Evolutionary conservation across 805 yeast genomes (phyloP).

Genomic region (Candida sonorensis): DNA sequence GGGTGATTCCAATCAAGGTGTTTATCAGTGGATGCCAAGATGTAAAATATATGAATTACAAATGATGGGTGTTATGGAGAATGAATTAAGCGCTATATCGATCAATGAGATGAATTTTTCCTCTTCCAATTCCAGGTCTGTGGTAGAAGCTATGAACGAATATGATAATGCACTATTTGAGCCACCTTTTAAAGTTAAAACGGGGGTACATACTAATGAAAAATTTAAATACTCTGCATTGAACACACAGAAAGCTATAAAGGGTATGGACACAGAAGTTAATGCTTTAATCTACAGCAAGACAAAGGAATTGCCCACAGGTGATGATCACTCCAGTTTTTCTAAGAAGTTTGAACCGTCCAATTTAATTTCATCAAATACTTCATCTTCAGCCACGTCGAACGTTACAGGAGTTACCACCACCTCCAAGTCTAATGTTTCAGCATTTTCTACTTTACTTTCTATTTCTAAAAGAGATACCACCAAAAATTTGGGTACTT

Average conservation of each 20-base stretch:
- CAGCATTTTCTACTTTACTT: slow-evolving; percentile 33
- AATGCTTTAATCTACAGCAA: too few relatives aligned
- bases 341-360: slow-evolving; percentile 17
- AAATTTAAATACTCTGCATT: too few relatives aligned
- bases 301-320: too few relatives aligned
- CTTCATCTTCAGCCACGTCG: slow-evolving; percentile 27
- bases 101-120: slow-evolving; percentile 48
- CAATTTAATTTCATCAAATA: slow-evolving; percentile 16
- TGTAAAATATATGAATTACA: slow-evolving; percentile 93
- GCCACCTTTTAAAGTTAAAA: slow-evolving; percentile 1
- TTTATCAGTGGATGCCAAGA: slow-evolving; percentile 80
- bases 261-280: too few relatives aligned
- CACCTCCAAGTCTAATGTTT: slow-evolving; percentile 29
- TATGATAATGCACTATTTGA: slow-evolving; percentile 59
- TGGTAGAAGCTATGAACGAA: slow-evolving; percentile 54
- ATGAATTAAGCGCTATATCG: slow-evolving; percentile 65
- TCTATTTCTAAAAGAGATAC: slow-evolving; percentile 25
- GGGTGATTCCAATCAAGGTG: slow-evolving; percentile 45
- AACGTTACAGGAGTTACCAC: slow-evolving; percentile 30
- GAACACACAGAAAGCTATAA: too few relatives aligned
- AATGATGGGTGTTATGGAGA: slow-evolving; percentile 98
- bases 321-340: too few relatives aligned
- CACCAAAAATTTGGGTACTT: slow-evolving; percentile 17
- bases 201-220: not conserved
- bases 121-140: slow-evolving; percentile 28